Base-by-base conservation (phyloP, 495 filamentous ascomycete species). In the Aspergillus mulundensis region DNA sequence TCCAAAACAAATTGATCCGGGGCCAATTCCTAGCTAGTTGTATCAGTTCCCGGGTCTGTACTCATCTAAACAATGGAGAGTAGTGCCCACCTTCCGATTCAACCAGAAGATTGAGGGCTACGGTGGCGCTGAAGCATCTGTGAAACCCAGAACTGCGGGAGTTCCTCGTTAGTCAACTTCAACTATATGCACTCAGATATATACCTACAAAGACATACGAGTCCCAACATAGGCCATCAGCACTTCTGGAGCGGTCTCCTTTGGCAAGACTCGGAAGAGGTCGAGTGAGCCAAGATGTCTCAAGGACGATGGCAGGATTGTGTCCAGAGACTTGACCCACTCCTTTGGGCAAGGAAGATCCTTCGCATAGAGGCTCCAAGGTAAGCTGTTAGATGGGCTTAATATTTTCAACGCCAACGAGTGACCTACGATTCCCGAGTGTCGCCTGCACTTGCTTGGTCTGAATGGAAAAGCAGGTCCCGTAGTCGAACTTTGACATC, bases 191-290 rank as follows among this genome's bases (percentile, higher is more conserved):
- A 5, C 2, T 1, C 6, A 12, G 2, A 19, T 46, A 15, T 44
- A n/a, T 11, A 56, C 59, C 14, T 60, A 61, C 62, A 61, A 59
- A 19, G 62, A 65, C 21, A 50, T 59, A 18, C 52, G 59, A 11
- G 59, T 61, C 1, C 62, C 62, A 21, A 65, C 56, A 46, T 65
- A 61, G 14, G 62, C 62, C 62, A 65, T 61, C 36, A 65, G 44
- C 8, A 61, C 62, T 40, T 65, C 62, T 7, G 62, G 59, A 8
- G 50, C 46, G 15, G 53, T 57, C 23, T 61, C 53, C 18, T 57
- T 59, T 10, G 62, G 58, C 12, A 64, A 32, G 14, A 55, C 49
- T 54, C 62, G 58, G 41, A 64, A 64, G 23, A 64, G 36, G 30
- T 64, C 62, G 7, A 64, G 53, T 19, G 62, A 49, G 14, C 62